Conservation (phyloP, 129 eudicot genomes). For the Helichrysum umbraculigerum region DNA sequence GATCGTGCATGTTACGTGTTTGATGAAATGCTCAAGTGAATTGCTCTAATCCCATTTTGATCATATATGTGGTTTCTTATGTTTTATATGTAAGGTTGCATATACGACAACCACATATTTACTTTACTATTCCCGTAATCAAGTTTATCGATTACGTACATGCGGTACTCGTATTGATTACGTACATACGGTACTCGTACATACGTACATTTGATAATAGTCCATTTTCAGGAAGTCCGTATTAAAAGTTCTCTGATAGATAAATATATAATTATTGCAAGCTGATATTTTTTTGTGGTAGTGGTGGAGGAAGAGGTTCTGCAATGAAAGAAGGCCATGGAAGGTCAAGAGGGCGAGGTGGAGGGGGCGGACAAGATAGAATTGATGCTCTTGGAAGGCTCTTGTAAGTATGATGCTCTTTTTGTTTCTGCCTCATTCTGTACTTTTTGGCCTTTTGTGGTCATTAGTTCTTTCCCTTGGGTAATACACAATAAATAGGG, state of each 20-base stretch:
- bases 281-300: slow-evolving; percentile 26
- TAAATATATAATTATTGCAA: not conserved
- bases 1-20: not conserved
- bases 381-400: slow-evolving; percentile 95
- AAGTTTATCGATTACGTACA: too few species aligned
- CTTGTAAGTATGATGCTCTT: slow-evolving; percentile 47
- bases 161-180: too few species aligned
- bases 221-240: too few species aligned
- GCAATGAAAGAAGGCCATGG: slow-evolving; percentile 41
- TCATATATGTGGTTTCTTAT: too few species aligned
- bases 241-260: too few species aligned
- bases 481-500: not conserved
- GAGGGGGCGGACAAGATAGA: slow-evolving; percentile 59
- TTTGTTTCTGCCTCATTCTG: slow-evolving; percentile 5
- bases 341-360: slow-evolving; percentile 60
- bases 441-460: not conserved
- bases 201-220: too few species aligned
- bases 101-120: too few species aligned
- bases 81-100: too few species aligned
- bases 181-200: too few species aligned
- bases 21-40: slow-evolving; percentile 2
- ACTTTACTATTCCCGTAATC: too few species aligned
- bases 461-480: not conserved
- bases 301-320: slow-evolving; percentile 55
- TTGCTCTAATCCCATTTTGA: too few species aligned